Percentiles rank a stretch among this genome's conserved stretches.
phyloP scores from a whole-genome alignment of 495 filamentous ascomycete genomes.

The Tricharina praecox region DNA sequence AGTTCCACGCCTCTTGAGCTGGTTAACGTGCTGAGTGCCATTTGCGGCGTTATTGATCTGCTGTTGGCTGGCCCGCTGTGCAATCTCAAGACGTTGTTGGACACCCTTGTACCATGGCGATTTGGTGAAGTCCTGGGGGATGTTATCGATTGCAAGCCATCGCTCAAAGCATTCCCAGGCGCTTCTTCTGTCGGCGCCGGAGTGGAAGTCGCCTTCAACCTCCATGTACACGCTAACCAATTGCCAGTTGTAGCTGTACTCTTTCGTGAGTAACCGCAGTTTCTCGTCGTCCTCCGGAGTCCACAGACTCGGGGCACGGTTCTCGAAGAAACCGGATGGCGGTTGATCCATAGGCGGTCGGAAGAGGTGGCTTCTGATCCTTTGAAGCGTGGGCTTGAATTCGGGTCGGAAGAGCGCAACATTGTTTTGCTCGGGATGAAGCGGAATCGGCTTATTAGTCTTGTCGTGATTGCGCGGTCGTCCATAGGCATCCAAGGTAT shows the following conservation, averaged over 20 bases:
- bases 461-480: conserved; percentile 28
- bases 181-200: conserved; percentile 74
- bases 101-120: conserved; percentile 61
- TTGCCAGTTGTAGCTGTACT: conserved; percentile 94
- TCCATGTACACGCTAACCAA: conserved; percentile 66
- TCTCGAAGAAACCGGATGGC: conserved; percentile 73
- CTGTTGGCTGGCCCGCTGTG: conserved; percentile 12
- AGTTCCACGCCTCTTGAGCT: conserved; percentile 22
- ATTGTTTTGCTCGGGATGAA: conserved; percentile 53
- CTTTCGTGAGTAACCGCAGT: conserved; percentile 63
- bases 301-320: conserved; percentile 74
- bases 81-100: conserved; percentile 25
- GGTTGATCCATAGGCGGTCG: conserved; percentile 92
- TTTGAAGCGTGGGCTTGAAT: conserved; percentile 74
- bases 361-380: conserved; percentile 87
- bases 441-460: conserved; percentile 30
- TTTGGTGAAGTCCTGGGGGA: conserved; percentile 81
- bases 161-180: conserved; percentile 99
- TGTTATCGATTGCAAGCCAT: conserved; percentile 75
- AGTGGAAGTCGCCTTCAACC: conserved; percentile 55
- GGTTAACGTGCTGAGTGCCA: conserved; percentile 9
- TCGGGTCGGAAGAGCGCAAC: conserved; percentile 81
- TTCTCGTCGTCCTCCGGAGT: conserved; percentile 76
- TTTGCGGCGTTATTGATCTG: conserved; percentile 13
- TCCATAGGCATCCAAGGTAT: conserved; percentile 24